Evolutionary conservation across 2,329 filamentous ascomycete species (phyloP).

Genomic region (Scytalidium lignicola): DNA sequence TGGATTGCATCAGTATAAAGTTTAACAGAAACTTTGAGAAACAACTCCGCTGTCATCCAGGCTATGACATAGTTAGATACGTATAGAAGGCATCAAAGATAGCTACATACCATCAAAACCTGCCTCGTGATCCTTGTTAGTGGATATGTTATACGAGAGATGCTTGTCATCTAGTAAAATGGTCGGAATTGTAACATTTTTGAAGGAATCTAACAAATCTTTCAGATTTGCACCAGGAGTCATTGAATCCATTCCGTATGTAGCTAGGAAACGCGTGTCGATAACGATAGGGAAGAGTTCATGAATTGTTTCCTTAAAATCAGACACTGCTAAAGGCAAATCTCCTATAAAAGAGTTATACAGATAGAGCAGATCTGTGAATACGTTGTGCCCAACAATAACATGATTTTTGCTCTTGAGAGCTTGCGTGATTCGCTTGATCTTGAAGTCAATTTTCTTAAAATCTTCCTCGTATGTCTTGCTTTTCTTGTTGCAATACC

Average conservation of each 20-base stretch:
- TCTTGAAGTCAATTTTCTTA: constrained; percentile 22
- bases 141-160: constrained; percentile 17
- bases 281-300: constrained; percentile 42
- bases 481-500: constrained; percentile 36
- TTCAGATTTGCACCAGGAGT: constrained; percentile 41
- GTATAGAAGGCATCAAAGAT: not conserved
- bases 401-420: constrained; percentile 30
- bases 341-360: constrained; percentile 56
- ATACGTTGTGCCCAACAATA: constrained; percentile 60
- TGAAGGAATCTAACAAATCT: constrained; percentile 40
- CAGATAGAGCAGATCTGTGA: constrained; percentile 59
- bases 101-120: constrained; percentile 52
- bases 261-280: constrained; percentile 57
- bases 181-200: constrained; percentile 34
- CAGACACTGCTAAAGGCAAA: constrained; percentile 47
- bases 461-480: constrained; percentile 22
- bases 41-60: constrained; percentile 38
- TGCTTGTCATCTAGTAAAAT: constrained; percentile 34
- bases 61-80: constrained; percentile 16
- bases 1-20: constrained; percentile 11
- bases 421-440: constrained; percentile 12
- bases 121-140: constrained; percentile 44
- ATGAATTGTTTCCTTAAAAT: constrained; percentile 47
- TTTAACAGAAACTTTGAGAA: constrained; percentile 28
- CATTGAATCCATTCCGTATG: constrained; percentile 24